These are phyloP conservation scores for Penicillium robsamsonii DNA, from an alignment of 495 filamentous ascomycete genomes.

Conservation along the genomic window DNA sequence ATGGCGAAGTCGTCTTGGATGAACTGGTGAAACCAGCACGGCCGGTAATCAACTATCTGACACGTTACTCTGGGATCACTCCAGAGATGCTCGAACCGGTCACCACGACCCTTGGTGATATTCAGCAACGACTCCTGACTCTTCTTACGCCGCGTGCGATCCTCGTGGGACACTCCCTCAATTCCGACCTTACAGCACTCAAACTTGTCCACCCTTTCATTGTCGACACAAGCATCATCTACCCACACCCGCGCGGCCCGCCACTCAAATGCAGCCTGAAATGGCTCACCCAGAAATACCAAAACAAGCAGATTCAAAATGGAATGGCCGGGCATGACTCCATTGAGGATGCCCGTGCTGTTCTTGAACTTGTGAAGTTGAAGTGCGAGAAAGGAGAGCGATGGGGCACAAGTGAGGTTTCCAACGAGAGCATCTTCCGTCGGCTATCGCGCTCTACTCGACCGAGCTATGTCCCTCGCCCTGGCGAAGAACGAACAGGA, in stretches of 20 bases:
- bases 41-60: slow-evolving; percentile 86
- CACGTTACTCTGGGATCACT: slow-evolving; percentile 86
- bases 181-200: slow-evolving; percentile 82
- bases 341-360: slow-evolving; percentile 86
- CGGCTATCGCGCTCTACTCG: slow-evolving; percentile 64
- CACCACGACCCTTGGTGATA: slow-evolving; percentile 78
- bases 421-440: slow-evolving; percentile 83
- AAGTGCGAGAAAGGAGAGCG: slow-evolving; percentile 88
- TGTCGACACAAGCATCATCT: slow-evolving; percentile 84
- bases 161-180: slow-evolving; percentile 86
- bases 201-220: slow-evolving; percentile 88
- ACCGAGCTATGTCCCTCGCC: slow-evolving; percentile 44
- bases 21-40: slow-evolving; percentile 86
- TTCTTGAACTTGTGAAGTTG: slow-evolving; percentile 86
- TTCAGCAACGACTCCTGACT: slow-evolving; percentile 71
- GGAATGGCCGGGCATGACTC: slow-evolving; percentile 80
- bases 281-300: slow-evolving; percentile 75
- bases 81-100: slow-evolving; percentile 73
- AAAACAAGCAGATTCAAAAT: slow-evolving; percentile 82
- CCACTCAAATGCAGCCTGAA: slow-evolving; percentile 76
- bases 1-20: slow-evolving; percentile 77
- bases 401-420: slow-evolving; percentile 75
- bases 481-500: slow-evolving; percentile 58
- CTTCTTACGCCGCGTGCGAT: slow-evolving; percentile 74
- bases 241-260: slow-evolving; percentile 74